Percentiles rank a stretch among this genome's conserved stretches.
Conservation (phyloP, 768 basidiomycete genomes). For the Leccinum rimulosum region DNA sequence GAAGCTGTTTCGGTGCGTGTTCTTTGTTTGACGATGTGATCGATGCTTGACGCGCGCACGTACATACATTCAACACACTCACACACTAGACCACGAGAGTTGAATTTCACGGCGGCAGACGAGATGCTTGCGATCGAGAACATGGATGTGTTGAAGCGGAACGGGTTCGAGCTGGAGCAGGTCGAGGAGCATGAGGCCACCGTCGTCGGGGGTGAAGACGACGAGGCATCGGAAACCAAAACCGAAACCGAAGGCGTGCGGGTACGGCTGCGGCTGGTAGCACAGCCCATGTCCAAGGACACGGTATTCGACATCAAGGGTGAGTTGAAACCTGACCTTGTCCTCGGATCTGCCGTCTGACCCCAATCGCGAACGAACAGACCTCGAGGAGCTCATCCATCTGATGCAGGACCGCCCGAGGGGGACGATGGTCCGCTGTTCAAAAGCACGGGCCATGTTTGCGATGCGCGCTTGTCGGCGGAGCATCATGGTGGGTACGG, state of each 20-base stretch:
- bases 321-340: constrained; percentile 20
- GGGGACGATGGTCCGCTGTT: constrained; percentile 86
- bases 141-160: constrained; percentile 72
- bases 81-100: constrained; percentile 56
- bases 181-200: constrained; percentile 37
- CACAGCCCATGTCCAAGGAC: constrained; percentile 89
- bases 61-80: background rate
- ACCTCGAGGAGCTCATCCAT: constrained; percentile 90
- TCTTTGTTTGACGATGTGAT: background rate
- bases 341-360: too few relatives aligned
- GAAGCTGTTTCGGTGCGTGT: constrained; percentile 67
- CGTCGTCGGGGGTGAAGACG: background rate
- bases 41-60: background rate
- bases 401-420: constrained; percentile 74
- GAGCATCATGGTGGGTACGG: constrained; percentile 94
- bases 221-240: background rate
- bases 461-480: constrained; percentile 94
- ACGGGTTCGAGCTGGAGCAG: constrained; percentile 84
- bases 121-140: constrained; percentile 88
- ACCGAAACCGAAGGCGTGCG: background rate
- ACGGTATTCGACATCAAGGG: constrained; percentile 90
- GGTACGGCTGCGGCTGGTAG: constrained; percentile 58
- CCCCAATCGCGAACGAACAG: constrained; percentile 36
- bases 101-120: constrained; percentile 88
- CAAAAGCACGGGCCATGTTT: constrained; percentile 94